Evolutionary conservation across 805 yeast genomes (phyloP).

Genomic region (Pichia nanzhaoensis): DNA sequence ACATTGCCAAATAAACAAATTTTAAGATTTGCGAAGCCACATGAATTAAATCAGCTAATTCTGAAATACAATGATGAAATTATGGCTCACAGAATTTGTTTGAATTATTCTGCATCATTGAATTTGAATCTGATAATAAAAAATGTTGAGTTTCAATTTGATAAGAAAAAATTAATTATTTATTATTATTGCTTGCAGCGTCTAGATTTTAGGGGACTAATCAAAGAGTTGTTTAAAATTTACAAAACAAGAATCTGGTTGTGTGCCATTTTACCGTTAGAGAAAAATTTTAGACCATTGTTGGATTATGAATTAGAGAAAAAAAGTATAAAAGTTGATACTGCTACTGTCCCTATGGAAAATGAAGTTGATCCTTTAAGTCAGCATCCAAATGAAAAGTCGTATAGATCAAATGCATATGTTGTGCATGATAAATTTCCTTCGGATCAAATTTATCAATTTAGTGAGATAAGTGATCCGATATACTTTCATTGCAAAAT

Average conservation of each 20-base stretch:
- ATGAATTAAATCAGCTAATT: constrained; percentile 56
- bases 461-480: constrained; percentile 32
- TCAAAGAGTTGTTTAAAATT: constrained; percentile 65
- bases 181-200: constrained; percentile 60
- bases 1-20: constrained; percentile 76
- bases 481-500: constrained; percentile 48
- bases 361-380: no score
- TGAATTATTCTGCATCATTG: constrained; percentile 34
- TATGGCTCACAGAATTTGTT: constrained; percentile 61
- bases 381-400: neutral
- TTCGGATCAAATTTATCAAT: constrained; percentile 36
- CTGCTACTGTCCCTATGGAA: neutral
- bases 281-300: constrained; percentile 27
- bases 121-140: constrained; percentile 51
- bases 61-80: constrained; percentile 65
- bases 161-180: constrained; percentile 68
- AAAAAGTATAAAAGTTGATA: constrained; percentile 9
- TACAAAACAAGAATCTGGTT: constrained; percentile 80
- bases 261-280: constrained; percentile 57
- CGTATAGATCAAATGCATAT: constrained; percentile 33
- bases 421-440: constrained; percentile 26
- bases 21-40: constrained; percentile 66
- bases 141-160: constrained; percentile 78
- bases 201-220: constrained; percentile 66
- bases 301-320: constrained; percentile 27